Percentiles rank a stretch among this genome's conserved stretches.
Evolutionary conservation across 139 green algal genomes (phyloP).

Genomic region (Volvox africanus): DNA sequence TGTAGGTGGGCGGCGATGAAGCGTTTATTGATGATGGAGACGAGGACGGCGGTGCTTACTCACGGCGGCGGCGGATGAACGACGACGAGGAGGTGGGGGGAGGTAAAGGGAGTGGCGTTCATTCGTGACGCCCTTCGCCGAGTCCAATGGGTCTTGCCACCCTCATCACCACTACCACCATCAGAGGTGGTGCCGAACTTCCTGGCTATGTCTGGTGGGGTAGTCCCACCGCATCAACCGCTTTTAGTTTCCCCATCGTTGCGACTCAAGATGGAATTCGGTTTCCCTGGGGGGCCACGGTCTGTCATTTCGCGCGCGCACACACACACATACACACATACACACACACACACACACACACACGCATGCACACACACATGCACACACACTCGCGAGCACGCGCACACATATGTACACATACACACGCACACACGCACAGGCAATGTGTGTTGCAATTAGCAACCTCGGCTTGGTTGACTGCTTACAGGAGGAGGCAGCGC

Average conservation of each 20-base stretch:
- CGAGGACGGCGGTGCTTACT: slow-evolving; percentile 14
- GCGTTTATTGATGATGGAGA: slow-evolving; percentile 40
- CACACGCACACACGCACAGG: not conserved
- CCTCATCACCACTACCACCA: too few relatives aligned
- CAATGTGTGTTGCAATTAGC: too few relatives aligned
- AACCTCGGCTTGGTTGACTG: not conserved
- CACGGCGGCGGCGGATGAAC: slow-evolving; percentile 12
- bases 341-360: not conserved
- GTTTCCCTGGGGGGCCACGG: too few relatives aligned
- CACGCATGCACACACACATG: not conserved
- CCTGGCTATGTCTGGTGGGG: too few relatives aligned
- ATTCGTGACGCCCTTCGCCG: too few relatives aligned
- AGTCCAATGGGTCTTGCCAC: too few relatives aligned
- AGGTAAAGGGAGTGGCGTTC: too few relatives aligned
- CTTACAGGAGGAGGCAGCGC: slow-evolving; percentile 38
- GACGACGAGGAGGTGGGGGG: slow-evolving; percentile 33
- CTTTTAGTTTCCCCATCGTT: not conserved
- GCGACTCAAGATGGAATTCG: too few relatives aligned
- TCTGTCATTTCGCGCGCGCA: too few relatives aligned
- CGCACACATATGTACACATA: not conserved
- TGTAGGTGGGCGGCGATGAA: slow-evolving; percentile 9
- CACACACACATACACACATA: not conserved
- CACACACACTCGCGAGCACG: too few relatives aligned
- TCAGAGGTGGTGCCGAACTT: too few relatives aligned
- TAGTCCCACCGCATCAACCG: too few relatives aligned